phyloP scores from a whole-genome alignment of 371 early-diverging fungal genomes.

The Mortierella sp. region DNA sequence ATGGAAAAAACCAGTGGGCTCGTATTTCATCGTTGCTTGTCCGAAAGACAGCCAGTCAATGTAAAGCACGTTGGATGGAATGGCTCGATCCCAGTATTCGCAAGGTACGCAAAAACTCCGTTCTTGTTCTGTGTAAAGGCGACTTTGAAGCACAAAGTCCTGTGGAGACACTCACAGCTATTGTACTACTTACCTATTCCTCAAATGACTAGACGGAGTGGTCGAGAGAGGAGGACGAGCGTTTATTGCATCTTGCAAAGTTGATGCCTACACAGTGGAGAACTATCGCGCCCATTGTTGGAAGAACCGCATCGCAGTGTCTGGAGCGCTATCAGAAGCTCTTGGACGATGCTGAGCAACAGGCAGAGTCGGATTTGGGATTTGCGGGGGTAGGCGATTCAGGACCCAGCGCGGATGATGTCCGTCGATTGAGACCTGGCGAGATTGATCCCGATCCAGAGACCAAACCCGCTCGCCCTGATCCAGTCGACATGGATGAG shows the following conservation, averaged over 20 bases:
- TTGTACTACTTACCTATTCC: neutral
- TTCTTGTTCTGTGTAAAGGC: neutral
- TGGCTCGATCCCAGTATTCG: constrained; percentile 99
- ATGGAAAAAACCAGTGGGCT: constrained; percentile 99
- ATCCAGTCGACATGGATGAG: constrained; percentile 99
- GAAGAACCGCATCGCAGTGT: constrained; percentile 98
- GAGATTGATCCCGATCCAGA: constrained; percentile 99
- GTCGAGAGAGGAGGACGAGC: constrained; percentile 98
- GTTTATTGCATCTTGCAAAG: constrained; percentile 96
- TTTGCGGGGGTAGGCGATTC: constrained; percentile 78
- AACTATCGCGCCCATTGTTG: constrained; percentile 98
- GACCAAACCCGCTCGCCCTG: constrained; percentile 96
- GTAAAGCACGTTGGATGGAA: constrained; percentile 99
- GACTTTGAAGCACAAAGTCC: neutral
- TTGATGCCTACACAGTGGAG: constrained; percentile 99
- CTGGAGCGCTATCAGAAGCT: constrained; percentile 95
- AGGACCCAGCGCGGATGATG: constrained; percentile 85
- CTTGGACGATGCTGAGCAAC: constrained; percentile 94
- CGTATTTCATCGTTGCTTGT: constrained; percentile 96
- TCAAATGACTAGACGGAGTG: constrained; percentile 87
- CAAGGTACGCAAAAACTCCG: constrained; percentile 69
- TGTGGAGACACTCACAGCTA: neutral
- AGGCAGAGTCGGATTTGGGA: constrained; percentile 75
- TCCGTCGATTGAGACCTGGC: constrained; percentile 90
- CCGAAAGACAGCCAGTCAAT: constrained; percentile 97